These are phyloP conservation scores for Phytophthora nicotianae DNA, from an alignment of 352 stramenopile species.

Conservation along the genomic window DNA sequence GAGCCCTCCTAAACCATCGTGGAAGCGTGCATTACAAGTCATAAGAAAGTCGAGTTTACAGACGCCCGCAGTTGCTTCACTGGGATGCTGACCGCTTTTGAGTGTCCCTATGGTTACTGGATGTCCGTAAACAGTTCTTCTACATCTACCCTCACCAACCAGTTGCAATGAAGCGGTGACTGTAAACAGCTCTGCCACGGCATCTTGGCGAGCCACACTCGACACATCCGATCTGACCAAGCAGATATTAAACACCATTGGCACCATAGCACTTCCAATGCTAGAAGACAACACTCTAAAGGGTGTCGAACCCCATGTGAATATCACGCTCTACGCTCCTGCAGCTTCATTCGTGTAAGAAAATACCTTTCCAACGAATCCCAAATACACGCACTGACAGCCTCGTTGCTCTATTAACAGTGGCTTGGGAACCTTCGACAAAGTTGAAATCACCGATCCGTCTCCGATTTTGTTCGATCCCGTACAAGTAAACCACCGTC, in stretches of 20 bases:
- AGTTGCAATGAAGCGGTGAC: slow-evolving; percentile 5
- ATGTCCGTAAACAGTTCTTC: not conserved
- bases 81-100: no score
- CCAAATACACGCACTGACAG: no score
- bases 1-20: no score
- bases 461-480: slow-evolving; percentile 33
- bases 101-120: slow-evolving; percentile 16
- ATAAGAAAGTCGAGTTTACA: no score
- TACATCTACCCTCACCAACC: slow-evolving; percentile 2
- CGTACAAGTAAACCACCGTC: slow-evolving; percentile 37
- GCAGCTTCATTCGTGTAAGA: no score
- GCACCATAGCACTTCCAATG: slow-evolving; percentile 16
- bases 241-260: slow-evolving; percentile 23
- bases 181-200: slow-evolving; percentile 13
- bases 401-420: no score
- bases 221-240: slow-evolving; percentile 15
- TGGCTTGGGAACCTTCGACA: slow-evolving; percentile 20
- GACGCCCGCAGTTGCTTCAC: slow-evolving; percentile 6
- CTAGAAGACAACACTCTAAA: slow-evolving; percentile 12
- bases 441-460: slow-evolving; percentile 41
- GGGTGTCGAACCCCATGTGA: slow-evolving; percentile 7
- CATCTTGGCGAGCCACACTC: not conserved
- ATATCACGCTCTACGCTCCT: slow-evolving; percentile 18
- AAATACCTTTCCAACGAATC: no score
- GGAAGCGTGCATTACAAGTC: no score